Base-by-base conservation (phyloP, 169 alveolate species). In the Perkinsus chesapeaki region DNA sequence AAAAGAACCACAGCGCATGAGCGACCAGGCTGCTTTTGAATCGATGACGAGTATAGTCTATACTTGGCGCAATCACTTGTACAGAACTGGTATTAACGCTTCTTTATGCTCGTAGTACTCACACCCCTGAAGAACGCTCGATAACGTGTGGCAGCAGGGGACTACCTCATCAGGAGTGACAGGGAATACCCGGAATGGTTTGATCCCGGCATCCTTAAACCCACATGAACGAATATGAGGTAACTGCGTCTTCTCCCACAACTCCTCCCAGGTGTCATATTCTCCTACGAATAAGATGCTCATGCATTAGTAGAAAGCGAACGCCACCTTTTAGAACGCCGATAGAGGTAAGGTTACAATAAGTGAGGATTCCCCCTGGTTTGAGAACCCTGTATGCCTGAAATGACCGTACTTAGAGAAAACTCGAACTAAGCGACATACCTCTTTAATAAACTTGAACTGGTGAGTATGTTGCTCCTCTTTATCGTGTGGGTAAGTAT, bases 401-500 rank as follows among this genome's bases (percentile, higher is more conserved):
- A 60, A 16, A 60, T 34, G 23, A 34, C 0, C 3, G 82, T 20
- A 60, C 36, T 3, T 60, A 7, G 82, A 7, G n/a, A n/a, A n/a
- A n/a, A 16, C 31, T 7, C 36, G 23, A 60, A 34, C 3, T 60
- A 60, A 34, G 48, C 47, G 0, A 36, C n/a, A 9, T 12, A 91
- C 92, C 92, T 91, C 48, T 36, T 38, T 39, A 39, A 91, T 91
- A 19, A 91, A 91, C 73, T 91, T 39, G 60, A 91, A 91, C n/a
- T 91, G 92, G 23, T 91, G 92, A 12, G 92, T 91, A 39, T 91
- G 92, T 39, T 91, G 92, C 72, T 91, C 92, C 3, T 38, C 92
- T 10, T 39, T 27, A 19, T 91, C 48, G n/a, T 39, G 72, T 9
- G 92, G 92, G 72, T 91, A 91, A 5, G 92, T 39, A 72, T 91